Conservation (phyloP, 2,329 filamentous ascomycete genomes). For the Penicillium verrucosum region DNA sequence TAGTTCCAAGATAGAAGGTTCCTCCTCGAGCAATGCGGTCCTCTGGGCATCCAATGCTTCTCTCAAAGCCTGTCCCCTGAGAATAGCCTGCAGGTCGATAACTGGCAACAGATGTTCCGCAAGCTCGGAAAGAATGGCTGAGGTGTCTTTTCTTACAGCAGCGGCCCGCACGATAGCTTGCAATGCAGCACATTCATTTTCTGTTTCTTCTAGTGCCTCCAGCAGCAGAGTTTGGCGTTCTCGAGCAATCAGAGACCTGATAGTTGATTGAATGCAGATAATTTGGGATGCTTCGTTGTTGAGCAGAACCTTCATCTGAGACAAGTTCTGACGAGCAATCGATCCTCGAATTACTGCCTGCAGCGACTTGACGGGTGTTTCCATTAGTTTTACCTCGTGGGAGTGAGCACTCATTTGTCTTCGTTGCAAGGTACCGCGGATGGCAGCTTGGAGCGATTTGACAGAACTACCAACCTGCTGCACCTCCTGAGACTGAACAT, state of each 20-base stretch:
- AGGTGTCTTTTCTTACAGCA: slow-evolving; percentile 27
- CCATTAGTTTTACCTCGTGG: slow-evolving; percentile 28
- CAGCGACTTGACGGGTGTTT: slow-evolving; percentile 47
- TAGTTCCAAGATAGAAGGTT: slow-evolving; percentile 45
- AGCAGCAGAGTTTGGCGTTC: slow-evolving; percentile 39
- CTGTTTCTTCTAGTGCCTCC: slow-evolving; percentile 41
- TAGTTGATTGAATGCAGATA: slow-evolving; percentile 35
- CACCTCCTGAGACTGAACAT: slow-evolving; percentile 21
- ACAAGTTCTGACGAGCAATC: slow-evolving; percentile 35
- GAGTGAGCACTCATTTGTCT: slow-evolving; percentile 35
- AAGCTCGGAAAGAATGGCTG: slow-evolving; percentile 30
- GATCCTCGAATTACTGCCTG: slow-evolving; percentile 63
- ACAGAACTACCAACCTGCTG: slow-evolving; percentile 51
- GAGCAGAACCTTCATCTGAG: slow-evolving; percentile 26
- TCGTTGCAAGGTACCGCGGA: slow-evolving; percentile 65
- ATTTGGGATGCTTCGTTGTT: slow-evolving; percentile 29
- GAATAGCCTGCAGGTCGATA: slow-evolving; percentile 33
- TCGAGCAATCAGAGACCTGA: slow-evolving; percentile 38
- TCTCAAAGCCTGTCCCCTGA: slow-evolving; percentile 34
- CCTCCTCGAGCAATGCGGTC: slow-evolving; percentile 44
- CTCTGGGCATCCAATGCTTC: slow-evolving; percentile 31
- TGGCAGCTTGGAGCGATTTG: slow-evolving; percentile 56
- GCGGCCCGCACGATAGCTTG: slow-evolving; percentile 48
- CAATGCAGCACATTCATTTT: slow-evolving; percentile 42
- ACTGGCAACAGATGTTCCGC: slow-evolving; percentile 27